A percentile compares a stretch with the other conserved stretches of the same genome.
Evolutionary conservation across 2,329 filamentous ascomycete species (phyloP).

Genomic region (Ophiostoma piceae): DNA sequence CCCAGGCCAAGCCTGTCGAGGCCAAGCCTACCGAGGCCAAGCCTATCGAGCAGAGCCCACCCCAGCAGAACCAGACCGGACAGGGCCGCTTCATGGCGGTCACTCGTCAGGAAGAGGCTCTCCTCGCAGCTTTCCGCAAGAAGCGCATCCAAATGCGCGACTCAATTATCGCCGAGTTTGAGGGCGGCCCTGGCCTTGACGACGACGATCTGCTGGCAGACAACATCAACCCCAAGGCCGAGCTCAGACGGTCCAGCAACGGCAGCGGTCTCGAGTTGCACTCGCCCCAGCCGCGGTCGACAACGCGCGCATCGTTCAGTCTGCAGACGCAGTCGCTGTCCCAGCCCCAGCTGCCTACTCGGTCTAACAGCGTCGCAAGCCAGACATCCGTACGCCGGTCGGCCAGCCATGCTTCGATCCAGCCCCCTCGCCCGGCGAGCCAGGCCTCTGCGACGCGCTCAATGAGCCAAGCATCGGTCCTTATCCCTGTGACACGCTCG

Average conservation of each 20-base stretch:
- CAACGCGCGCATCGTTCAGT: not conserved
- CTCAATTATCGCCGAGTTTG: constrained; percentile 41
- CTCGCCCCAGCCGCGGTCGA: constrained; percentile 16
- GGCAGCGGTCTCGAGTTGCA: constrained; percentile 21
- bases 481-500: not conserved
- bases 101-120: constrained; percentile 54
- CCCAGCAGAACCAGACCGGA: constrained; percentile 19
- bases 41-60: constrained; percentile 20
- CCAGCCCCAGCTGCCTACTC: not conserved
- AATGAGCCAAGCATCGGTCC: constrained; percentile 17
- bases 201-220: constrained; percentile 35
- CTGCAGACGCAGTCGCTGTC: not conserved
- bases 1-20: not conserved
- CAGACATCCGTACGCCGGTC: not conserved
- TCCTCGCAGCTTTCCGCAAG: constrained; percentile 51
- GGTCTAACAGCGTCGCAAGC: not conserved
- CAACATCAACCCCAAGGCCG: constrained; percentile 6
- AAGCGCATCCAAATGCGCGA: constrained; percentile 54
- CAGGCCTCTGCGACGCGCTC: not conserved
- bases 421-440: not conserved
- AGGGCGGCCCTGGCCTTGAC: constrained; percentile 24
- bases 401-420: not conserved
- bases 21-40: not conserved
- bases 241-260: constrained; percentile 18
- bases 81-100: constrained; percentile 50